Base-by-base conservation (phyloP, 768 basidiomycete species). In the Gymnopilus junonius region DNA sequence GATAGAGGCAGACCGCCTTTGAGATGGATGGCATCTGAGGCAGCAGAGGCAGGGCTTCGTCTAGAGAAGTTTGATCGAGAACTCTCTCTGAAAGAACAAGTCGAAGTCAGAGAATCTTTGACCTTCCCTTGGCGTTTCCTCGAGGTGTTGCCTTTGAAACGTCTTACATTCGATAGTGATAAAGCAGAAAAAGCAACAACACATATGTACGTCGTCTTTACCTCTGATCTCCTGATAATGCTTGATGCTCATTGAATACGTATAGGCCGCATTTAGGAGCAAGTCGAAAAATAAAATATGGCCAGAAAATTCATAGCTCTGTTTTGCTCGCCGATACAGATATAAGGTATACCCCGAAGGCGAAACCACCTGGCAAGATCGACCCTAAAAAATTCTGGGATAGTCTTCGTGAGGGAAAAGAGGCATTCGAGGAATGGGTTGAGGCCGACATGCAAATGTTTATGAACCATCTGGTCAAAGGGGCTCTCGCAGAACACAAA, bases 21-120 rank as follows among this genome's bases (percentile, higher is more conserved):
- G 15, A 34, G 68, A n/a, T 72, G 70, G 71, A 72, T 72, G 70
- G 61, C 64, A 2, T 64, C 62, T 25, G 70, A 73, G 55, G 72
- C 72, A 4, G 40, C 39, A 29, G 59, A 46, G 2, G 37, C 59
- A 12, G 71, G 71, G 1, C 67, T 73, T 37, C 45, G 57, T 25
- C 53, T 59, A 40, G 50, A 35, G 4, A 43, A 21, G 55, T 57
- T 66, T 15, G 55, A 55, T 7, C 55, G 57, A 27, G 63, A 69
- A 8, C 55, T 68, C 20, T 29, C 27, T 10, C 29, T 17, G 20
- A 23, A 59, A 0, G 55, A 59, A 34, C 48, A 45, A 17, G 62
- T 64, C 25, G 61, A 69, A 3, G 37, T 70, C 32, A 53, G 35
- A 2, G 66, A 71, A 62, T 72, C 70, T 3, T 27, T 72, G 29